phyloP scores from a whole-genome alignment of 2,329 filamentous ascomycete genomes.

The Magnaporthiopsis poae region DNA sequence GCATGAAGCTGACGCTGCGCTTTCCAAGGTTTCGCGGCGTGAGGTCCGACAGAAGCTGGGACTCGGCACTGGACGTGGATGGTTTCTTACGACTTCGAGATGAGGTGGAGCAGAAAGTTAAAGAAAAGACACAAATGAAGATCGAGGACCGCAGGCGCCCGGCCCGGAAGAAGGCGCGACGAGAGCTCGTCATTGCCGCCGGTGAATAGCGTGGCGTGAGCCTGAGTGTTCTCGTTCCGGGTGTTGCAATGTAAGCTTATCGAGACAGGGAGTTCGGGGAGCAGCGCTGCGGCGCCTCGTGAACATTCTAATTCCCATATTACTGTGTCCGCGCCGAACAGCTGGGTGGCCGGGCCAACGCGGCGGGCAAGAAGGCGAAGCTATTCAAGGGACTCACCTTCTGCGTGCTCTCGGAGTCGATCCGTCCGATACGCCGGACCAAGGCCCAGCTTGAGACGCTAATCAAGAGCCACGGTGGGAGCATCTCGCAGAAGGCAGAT shows the following conservation, averaged over 20 bases:
- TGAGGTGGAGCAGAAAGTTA: conserved; percentile 58
- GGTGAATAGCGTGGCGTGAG: too few species aligned
- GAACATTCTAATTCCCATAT: too few species aligned
- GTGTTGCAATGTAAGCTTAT: too few species aligned
- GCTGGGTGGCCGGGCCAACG: conserved; percentile 27
- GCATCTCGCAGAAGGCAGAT: conserved; percentile 62
- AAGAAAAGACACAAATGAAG: conserved; percentile 64
- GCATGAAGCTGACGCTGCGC: conserved; percentile 65
- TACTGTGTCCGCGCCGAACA: conserved; percentile 30
- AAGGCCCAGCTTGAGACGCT: conserved; percentile 73
- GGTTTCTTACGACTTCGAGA: conserved; percentile 66
- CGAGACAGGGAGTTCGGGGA: too few species aligned
- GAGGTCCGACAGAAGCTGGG: conserved; percentile 76
- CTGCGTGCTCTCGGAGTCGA: conserved; percentile 70
- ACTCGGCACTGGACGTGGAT: conserved; percentile 64
- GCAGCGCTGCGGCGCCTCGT: too few species aligned
- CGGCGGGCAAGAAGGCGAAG: conserved; percentile 34
- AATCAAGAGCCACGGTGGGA: conserved; percentile 75
- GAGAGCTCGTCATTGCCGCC: conserved; percentile 60
- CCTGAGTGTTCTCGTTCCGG: too few species aligned
- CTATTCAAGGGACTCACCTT: conserved; percentile 71
- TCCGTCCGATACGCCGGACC: conserved; percentile 58
- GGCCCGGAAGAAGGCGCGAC: conserved; percentile 53
- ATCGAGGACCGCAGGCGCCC: conserved; percentile 56
- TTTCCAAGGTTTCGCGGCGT: conserved; percentile 84